Evolutionary conservation across 208 protist species (phyloP).

Genomic region (Vickermania spadyakhi): DNA sequence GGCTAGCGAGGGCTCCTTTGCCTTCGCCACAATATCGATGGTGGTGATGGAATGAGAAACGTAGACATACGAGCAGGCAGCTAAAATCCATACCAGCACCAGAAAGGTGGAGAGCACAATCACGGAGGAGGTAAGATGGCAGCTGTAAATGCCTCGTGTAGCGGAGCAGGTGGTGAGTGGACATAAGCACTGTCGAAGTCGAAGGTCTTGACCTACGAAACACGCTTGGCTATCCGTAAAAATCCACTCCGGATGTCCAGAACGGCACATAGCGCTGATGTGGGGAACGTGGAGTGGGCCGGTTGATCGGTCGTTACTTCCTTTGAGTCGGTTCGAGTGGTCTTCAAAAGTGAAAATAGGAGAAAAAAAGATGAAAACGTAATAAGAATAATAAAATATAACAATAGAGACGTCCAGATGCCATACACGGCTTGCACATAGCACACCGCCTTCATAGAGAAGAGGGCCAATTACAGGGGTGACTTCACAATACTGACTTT

Average conservation of each 20-base stretch:
- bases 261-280: conserved; percentile 28
- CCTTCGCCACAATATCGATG: conserved; percentile 24
- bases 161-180: conserved; percentile 53
- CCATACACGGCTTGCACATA: too few species aligned
- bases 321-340: too few species aligned
- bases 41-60: conserved; percentile 32
- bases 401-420: too few species aligned
- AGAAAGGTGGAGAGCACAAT: conserved; percentile 47
- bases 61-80: conserved; percentile 56
- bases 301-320: too few species aligned
- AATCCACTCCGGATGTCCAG: conserved; percentile 35
- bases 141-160: conserved; percentile 28
- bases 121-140: conserved; percentile 47
- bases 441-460: too few species aligned
- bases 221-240: conserved; percentile 75
- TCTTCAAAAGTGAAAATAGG: too few species aligned
- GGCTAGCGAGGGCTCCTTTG: conserved; percentile 17
- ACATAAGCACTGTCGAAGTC: conserved; percentile 63
- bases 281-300: neutral
- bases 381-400: too few species aligned
- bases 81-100: conserved; percentile 49
- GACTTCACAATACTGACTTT: too few species aligned
- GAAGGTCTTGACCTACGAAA: conserved; percentile 43
- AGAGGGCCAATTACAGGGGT: too few species aligned
- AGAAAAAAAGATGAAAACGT: too few species aligned